A percentile compares a stretch with the other conserved stretches of the same genome.
These are phyloP conservation scores for Cyberlindnera galapagoensis DNA, from an alignment of 805 yeast genomes.

Conservation along the genomic window DNA sequence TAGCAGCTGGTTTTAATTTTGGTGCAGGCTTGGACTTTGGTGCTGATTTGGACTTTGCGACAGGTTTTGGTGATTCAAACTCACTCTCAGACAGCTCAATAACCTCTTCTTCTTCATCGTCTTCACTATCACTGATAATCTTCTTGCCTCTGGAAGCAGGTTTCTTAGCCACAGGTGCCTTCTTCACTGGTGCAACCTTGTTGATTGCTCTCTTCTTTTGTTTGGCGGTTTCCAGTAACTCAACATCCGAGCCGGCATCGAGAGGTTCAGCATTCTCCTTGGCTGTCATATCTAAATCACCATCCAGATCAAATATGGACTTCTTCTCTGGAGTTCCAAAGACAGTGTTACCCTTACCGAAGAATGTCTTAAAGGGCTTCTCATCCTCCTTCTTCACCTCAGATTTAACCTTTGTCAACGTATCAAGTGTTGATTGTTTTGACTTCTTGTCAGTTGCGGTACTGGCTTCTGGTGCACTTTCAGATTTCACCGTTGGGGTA, in stretches of 20 bases:
- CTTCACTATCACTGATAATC: constrained; percentile 11
- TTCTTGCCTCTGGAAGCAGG: constrained; percentile 8
- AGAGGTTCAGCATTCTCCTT: constrained; percentile 5
- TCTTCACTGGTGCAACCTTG: constrained; percentile 6
- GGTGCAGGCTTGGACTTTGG: neutral
- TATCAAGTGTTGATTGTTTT: constrained; percentile 2
- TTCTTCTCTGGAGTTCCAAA: constrained; percentile 3
- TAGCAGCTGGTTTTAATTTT: too few relatives aligned
- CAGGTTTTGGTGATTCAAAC: constrained; percentile 1
- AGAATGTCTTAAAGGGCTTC: constrained; percentile 28
- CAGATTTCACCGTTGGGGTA: constrained; percentile 7
- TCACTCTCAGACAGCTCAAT: constrained; percentile 2
- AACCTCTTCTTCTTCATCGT: constrained; percentile 11
- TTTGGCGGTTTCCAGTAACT: neutral
- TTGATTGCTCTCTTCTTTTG: constrained; percentile 11
- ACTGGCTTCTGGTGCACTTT: neutral
- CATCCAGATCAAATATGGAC: constrained; percentile 9
- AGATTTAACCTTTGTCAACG: constrained; percentile 8
- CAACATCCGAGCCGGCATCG: constrained; percentile 1
- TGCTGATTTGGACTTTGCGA: constrained; percentile 7
- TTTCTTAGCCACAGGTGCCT: constrained; percentile 7
- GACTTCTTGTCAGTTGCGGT: neutral
- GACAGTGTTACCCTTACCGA: constrained; percentile 25
- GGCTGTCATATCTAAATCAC: constrained; percentile 1
- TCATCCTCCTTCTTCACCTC: constrained; percentile 14